A percentile compares a stretch with the other conserved stretches of the same genome.
phyloP scores from a whole-genome alignment of 164 flowering plant genomes.

The Cinnamomum micranthum region DNA sequence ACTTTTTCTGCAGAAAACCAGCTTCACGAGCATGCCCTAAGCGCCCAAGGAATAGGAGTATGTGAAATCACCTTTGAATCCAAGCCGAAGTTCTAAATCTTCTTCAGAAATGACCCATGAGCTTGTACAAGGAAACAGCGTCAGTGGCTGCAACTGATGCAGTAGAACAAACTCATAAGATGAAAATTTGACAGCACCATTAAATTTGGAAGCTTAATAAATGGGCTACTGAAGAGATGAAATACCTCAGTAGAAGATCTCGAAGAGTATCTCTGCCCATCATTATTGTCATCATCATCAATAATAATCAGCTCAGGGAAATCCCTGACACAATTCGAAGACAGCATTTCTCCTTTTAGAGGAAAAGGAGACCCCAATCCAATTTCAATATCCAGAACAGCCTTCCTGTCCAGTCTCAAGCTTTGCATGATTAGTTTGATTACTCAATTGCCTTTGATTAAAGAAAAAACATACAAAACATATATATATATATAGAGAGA shows the following conservation, averaged over 20 bases:
- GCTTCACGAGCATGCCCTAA: not conserved
- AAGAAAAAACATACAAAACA: not conserved
- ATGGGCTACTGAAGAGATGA: not conserved
- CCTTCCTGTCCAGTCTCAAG: conserved; percentile 10
- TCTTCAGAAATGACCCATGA: conserved; percentile 31
- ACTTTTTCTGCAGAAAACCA: no score
- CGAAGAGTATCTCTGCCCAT: conserved; percentile 18
- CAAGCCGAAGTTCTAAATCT: conserved; percentile 35
- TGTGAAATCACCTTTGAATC: conserved; percentile 18
- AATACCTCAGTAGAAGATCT: conserved; percentile 17
- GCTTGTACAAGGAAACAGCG: conserved; percentile 19
- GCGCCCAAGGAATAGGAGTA: not conserved
- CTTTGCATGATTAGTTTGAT: conserved; percentile 14
- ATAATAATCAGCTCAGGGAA: conserved; percentile 23
- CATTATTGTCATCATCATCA: conserved; percentile 28
- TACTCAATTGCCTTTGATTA: not conserved
- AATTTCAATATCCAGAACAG: conserved; percentile 18
- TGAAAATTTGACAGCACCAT: not conserved
- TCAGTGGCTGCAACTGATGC: conserved; percentile 16
- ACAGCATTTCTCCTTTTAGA: conserved; percentile 14
- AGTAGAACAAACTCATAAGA: not conserved
- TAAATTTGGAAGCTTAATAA: not conserved
- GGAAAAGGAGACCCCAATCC: conserved; percentile 17
- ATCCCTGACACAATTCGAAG: conserved; percentile 10
- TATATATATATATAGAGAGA: not conserved